phyloP scores from a whole-genome alignment of 1,139 yeast species.

The Diutina siamensis region DNA sequence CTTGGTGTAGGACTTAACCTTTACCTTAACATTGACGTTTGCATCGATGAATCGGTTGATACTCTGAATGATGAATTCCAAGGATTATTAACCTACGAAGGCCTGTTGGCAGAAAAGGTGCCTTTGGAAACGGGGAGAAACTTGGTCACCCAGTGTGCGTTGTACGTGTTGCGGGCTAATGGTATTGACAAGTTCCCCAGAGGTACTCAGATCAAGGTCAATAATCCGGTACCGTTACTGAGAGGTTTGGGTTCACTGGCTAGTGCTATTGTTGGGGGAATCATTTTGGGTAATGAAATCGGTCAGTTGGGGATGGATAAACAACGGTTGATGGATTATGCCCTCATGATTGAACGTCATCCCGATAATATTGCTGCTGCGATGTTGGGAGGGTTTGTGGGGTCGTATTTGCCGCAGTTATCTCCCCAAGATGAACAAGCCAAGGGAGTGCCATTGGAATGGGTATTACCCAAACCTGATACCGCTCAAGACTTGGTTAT shows the following conservation, averaged over 20 bases:
- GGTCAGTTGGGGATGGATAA: conserved; percentile 65
- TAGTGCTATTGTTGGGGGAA: conserved; percentile 97
- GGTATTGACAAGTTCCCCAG: conserved; percentile 61
- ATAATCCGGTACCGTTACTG: conserved; percentile 89
- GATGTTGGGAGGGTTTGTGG: conserved; percentile 97
- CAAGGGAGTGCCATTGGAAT: conserved; percentile 74
- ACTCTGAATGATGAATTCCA: conserved; percentile 53
- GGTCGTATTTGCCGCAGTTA: conserved; percentile 80
- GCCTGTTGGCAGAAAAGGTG: conserved; percentile 66
- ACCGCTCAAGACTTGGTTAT: conserved; percentile 44
- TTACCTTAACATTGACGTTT: conserved; percentile 58
- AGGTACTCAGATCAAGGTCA: conserved; percentile 75
- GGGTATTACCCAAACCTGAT: conserved; percentile 70
- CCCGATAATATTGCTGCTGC: conserved; percentile 98
- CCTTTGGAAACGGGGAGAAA: conserved; percentile 70
- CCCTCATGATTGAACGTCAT: conserved; percentile 93
- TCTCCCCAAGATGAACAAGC: conserved; percentile 57
- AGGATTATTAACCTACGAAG: conserved; percentile 60
- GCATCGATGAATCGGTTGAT: conserved; percentile 41
- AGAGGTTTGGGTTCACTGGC: conserved; percentile 98
- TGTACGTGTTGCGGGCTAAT: conserved; percentile 80
- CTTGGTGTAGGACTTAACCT: conserved; percentile 79
- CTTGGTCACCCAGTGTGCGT: conserved; percentile 83
- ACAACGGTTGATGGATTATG: conserved; percentile 81
- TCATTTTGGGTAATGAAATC: conserved; percentile 77